phyloP scores from a whole-genome alignment of 768 basidiomycete species.

The Suillus cothurnatus region DNA sequence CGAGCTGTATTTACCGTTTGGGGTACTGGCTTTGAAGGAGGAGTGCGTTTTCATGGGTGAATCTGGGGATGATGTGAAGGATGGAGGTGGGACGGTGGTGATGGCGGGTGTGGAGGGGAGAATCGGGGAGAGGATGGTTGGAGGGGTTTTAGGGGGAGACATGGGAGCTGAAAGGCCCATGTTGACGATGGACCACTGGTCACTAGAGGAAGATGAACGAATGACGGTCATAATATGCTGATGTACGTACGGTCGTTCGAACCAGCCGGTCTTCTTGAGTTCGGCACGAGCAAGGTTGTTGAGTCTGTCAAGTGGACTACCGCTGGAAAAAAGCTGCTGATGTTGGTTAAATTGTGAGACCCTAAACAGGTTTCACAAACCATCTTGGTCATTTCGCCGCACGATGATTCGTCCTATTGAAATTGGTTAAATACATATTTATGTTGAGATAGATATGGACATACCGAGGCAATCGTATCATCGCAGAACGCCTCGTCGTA shows the following conservation, averaged over 20 bases:
- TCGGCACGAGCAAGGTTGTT: slow-evolving; percentile 30
- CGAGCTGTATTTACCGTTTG: slow-evolving; percentile 6
- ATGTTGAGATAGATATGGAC: slow-evolving; percentile 2
- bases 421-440: slow-evolving; percentile 13
- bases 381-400: slow-evolving; percentile 27
- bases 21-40: slow-evolving; percentile 5
- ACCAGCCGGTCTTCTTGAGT: slow-evolving; percentile 33
- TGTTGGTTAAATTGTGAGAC: slow-evolving; percentile 12
- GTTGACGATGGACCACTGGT: slow-evolving; percentile 31
- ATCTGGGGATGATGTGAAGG: slow-evolving; percentile 2
- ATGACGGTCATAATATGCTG: too few relatives aligned
- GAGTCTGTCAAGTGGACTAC: slow-evolving; percentile 32
- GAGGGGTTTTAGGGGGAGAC: slow-evolving; percentile 14
- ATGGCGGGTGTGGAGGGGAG: neutral
- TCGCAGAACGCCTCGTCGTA: slow-evolving; percentile 10
- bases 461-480: slow-evolving; percentile 17
- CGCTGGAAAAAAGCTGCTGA: slow-evolving; percentile 20
- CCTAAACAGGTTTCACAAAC: slow-evolving; percentile 15
- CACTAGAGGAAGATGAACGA: slow-evolving; percentile 16
- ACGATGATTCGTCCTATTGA: slow-evolving; percentile 10
- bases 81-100: neutral
- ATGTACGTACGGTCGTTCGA: slow-evolving; percentile 28
- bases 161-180: slow-evolving; percentile 21
- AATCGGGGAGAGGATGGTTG: neutral
- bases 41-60: neutral